Evolutionary conservation across 306 rosid genomes (phyloP).

Genomic region (Castanea mollissima): DNA sequence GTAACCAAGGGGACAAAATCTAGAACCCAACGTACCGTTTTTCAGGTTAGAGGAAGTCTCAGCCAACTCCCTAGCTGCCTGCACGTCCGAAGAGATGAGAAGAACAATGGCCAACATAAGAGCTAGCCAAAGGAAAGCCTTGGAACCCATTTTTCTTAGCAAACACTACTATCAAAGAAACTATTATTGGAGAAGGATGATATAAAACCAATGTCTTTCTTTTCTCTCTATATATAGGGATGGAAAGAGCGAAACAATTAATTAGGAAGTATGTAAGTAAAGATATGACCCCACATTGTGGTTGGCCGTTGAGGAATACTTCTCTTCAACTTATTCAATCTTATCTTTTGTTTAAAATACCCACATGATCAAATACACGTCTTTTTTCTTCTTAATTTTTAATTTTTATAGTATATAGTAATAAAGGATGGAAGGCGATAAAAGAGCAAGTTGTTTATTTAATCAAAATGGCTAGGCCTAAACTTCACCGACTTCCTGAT

Average conservation of each 20-base stretch:
- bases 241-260: background rate
- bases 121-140: constrained; percentile 25
- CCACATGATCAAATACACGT: too few species aligned
- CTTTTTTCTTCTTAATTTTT: too few species aligned
- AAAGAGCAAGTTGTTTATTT: too few species aligned
- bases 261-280: background rate
- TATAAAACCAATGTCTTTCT: background rate
- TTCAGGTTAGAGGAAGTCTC: constrained; percentile 15
- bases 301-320: background rate
- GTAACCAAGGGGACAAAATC: background rate
- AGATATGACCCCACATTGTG: background rate
- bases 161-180: background rate
- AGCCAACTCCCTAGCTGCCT: constrained; percentile 27
- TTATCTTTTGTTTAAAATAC: background rate
- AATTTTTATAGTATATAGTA: too few species aligned
- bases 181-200: constrained; percentile 8
- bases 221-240: constrained; percentile 21
- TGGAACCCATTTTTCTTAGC: constrained; percentile 39
- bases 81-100: constrained; percentile 19
- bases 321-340: background rate
- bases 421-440: too few species aligned
- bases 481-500: too few species aligned
- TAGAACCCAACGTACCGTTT: constrained; percentile 13
- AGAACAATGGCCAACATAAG: constrained; percentile 36
- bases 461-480: too few species aligned